phyloP scores from a whole-genome alignment of 2,329 filamentous ascomycete species.

The Fusarium nodosum region DNA sequence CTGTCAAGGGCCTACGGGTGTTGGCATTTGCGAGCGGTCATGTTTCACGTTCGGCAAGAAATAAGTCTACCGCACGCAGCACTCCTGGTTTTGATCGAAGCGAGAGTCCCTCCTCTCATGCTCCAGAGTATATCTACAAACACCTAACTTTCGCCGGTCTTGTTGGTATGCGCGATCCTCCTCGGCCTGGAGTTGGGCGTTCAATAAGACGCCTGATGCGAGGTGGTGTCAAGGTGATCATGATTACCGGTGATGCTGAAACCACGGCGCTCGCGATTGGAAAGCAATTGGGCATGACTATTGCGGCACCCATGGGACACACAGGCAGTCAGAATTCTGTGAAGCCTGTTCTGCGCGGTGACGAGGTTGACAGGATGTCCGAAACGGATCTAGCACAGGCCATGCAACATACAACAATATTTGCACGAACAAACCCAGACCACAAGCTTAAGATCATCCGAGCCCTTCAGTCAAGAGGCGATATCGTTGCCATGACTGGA shows the following conservation, averaged over 20 bases:
- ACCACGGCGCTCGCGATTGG: slow-evolving; percentile 95
- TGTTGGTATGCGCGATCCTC: slow-evolving; percentile 97
- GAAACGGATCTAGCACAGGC: slow-evolving; percentile 86
- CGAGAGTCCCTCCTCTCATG: slow-evolving; percentile 59
- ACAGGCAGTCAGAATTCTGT: slow-evolving; percentile 70
- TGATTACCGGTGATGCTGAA: slow-evolving; percentile 98
- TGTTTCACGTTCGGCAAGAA: slow-evolving; percentile 63
- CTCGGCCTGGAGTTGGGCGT: slow-evolving; percentile 87
- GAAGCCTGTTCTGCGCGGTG: slow-evolving; percentile 83
- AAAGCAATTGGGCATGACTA: slow-evolving; percentile 92
- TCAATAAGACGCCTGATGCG: slow-evolving; percentile 92
- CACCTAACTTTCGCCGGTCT: slow-evolving; percentile 91
- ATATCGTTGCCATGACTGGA: slow-evolving; percentile 99
- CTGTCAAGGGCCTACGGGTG: slow-evolving; percentile 88
- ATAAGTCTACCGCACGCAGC: slow-evolving; percentile 63
- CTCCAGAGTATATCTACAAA: slow-evolving; percentile 79
- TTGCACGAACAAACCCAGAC: slow-evolving; percentile 94
- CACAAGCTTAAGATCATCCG: slow-evolving; percentile 98
- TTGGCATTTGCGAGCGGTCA: slow-evolving; percentile 92
- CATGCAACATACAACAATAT: slow-evolving; percentile 91
- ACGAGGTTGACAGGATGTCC: slow-evolving; percentile 93
- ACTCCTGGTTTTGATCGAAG: slow-evolving; percentile 62
- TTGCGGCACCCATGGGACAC: slow-evolving; percentile 69
- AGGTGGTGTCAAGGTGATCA: slow-evolving; percentile 95
- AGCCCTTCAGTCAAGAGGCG: slow-evolving; percentile 90